phyloP scores from a whole-genome alignment of 768 basidiomycete species.

The Butyriboletus loyo region DNA sequence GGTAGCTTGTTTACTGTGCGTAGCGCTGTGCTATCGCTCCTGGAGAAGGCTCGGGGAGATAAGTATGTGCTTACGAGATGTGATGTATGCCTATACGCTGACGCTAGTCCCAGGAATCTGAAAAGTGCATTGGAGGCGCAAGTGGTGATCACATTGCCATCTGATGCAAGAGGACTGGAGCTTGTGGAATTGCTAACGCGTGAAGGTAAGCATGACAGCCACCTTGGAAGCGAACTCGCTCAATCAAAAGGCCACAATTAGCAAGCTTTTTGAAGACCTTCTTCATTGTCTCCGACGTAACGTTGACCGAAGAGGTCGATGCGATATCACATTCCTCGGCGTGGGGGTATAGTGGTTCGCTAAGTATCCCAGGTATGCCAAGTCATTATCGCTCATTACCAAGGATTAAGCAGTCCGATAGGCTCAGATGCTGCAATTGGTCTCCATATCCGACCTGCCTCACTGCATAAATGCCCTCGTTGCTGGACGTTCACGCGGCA shows the following conservation, averaged over 20 bases:
- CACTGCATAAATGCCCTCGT: conserved; percentile 73
- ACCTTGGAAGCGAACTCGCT: neutral
- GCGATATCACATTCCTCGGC: conserved; percentile 36
- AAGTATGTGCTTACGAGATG: conserved; percentile 48
- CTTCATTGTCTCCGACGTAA: conserved; percentile 78
- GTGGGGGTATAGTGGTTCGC: conserved; percentile 50
- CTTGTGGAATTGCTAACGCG: conserved; percentile 45
- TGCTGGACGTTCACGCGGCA: conserved; percentile 81
- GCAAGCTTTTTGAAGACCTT: conserved; percentile 65
- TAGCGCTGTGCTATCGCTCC: conserved; percentile 53
- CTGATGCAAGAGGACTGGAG: conserved; percentile 23
- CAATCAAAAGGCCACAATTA: conserved; percentile 25
- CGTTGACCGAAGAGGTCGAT: conserved; percentile 46
- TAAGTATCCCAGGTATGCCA: conserved; percentile 46
- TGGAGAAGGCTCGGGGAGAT: conserved; percentile 73
- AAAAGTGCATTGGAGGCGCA: conserved; percentile 76
- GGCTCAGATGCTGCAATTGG: conserved; percentile 29
- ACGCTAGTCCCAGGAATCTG: conserved; percentile 49
- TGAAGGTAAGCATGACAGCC: conserved; percentile 26
- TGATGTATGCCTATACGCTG: neutral
- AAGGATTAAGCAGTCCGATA: neutral
- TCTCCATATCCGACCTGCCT: conserved; percentile 62
- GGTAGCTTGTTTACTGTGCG: conserved; percentile 57
- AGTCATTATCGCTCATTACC: neutral
- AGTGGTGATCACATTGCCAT: conserved; percentile 58